Base-by-base conservation (phyloP, 257 asterid species). In the Przewalskia tangutica region DNA sequence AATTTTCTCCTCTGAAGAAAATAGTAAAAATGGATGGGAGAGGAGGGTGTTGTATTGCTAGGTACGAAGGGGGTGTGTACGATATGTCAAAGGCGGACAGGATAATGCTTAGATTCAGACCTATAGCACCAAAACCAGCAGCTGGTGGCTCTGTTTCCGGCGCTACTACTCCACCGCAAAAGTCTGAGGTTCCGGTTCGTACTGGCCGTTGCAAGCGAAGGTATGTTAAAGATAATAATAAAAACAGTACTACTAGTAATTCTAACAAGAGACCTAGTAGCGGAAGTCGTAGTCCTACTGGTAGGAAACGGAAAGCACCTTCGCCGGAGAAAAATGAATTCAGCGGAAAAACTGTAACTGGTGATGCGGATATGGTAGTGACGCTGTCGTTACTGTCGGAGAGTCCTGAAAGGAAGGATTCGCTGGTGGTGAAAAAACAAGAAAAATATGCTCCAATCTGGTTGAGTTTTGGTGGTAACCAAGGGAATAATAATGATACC, bases 71-170 rank as follows among this genome's bases (percentile, higher is more conserved):
- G 14, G 87, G 84, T 46, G 89, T 81, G 44, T 89, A 90, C 80
- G 93, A 90, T 66, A 53, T 80, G 87, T 88, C 94, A 1, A 91
- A 87, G 48, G 80, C 92, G 27, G 89, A 86, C 23, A 65, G 87
- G 16, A 91, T 94, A 88, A 91, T 94, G 97, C 86, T 89, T 5
- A 82, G 83, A 70, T 94, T 84, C 81, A 91, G 98, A 44, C 98
- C 97, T 0, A 92, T 94, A 18, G 98, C 98, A 0, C 98, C 98
- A 0, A 94, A 92, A 60, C 98, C 98, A 2, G 71, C 87, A 3
- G 7, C 77, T 0, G 58, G 55, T 8, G 88, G 89, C 8, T 71
- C 89, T 0, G 48, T 77, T 12, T 84, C 89, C 7, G 77, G 84
- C 10, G 86, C 71, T 11, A 51, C 89, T 36, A 12, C 82, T 51